These are phyloP conservation scores for Penicillium sp. DNA, from an alignment of 2,329 filamentous ascomycete genomes.

Conservation along the genomic window DNA sequence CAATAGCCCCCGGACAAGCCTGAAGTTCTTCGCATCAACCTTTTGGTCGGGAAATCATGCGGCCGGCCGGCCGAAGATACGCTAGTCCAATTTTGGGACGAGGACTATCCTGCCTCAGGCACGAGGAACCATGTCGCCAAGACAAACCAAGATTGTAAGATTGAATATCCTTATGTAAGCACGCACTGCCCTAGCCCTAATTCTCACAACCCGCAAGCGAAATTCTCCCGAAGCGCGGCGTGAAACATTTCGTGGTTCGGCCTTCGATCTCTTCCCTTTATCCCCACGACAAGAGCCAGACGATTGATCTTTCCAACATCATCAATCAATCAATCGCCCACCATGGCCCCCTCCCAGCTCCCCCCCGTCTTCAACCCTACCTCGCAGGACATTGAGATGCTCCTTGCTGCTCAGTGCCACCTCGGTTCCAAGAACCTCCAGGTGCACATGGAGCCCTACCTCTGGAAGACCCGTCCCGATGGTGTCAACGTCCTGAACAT, in stretches of 20 bases:
- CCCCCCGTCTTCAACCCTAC: slow-evolving; percentile 97
- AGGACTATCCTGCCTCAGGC: slow-evolving; percentile 8
- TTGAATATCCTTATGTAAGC: background rate
- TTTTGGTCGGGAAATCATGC: slow-evolving; percentile 43
- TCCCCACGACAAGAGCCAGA: slow-evolving; percentile 52
- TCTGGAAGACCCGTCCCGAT: slow-evolving; percentile 99
- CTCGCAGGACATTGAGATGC: slow-evolving; percentile 98
- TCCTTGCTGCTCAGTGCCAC: slow-evolving; percentile 95
- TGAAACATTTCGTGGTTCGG: slow-evolving; percentile 39
- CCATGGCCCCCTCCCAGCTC: slow-evolving; percentile 94
- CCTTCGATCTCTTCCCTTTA: slow-evolving; percentile 40
- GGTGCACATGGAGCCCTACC: slow-evolving; percentile 99
- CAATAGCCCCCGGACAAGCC: slow-evolving; percentile 21
- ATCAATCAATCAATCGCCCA: slow-evolving; percentile 63
- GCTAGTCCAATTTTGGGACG: slow-evolving; percentile 33
- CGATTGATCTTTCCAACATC: slow-evolving; percentile 53
- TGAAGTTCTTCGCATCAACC: slow-evolving; percentile 31
- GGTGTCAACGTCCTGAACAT: slow-evolving; percentile 99
- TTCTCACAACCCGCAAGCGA: slow-evolving; percentile 49
- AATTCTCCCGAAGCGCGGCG: slow-evolving; percentile 40
- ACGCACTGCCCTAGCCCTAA: slow-evolving; percentile 45
- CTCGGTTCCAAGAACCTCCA: slow-evolving; percentile 99
- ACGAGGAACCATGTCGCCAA: background rate
- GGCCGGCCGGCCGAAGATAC: slow-evolving; percentile 23
- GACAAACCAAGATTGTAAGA: background rate